Evolutionary conservation across 1,139 yeast genomes (phyloP).

Genomic region (Suhomyces yuchorum): DNA sequence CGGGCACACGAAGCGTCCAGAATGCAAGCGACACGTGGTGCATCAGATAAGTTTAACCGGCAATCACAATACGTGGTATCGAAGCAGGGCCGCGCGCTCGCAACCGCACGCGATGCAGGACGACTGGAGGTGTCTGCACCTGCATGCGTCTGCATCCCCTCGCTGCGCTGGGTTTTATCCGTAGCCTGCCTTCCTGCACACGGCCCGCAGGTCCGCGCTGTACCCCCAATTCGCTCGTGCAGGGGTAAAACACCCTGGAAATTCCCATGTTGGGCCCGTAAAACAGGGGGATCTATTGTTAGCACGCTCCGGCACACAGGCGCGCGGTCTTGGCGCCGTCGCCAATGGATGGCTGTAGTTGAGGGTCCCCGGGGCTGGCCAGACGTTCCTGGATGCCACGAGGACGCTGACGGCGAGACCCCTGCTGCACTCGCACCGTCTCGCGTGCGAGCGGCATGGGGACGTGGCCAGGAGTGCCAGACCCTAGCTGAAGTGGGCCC

Average conservation of each 20-base stretch:
- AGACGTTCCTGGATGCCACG: not conserved
- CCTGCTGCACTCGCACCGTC: not conserved
- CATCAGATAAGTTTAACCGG: constrained; percentile 3
- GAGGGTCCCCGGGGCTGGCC: not conserved
- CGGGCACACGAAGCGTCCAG: not conserved
- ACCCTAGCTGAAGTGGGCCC: too few species aligned
- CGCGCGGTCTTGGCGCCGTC: not conserved
- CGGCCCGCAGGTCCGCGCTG: not conserved
- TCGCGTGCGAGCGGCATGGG: too few species aligned
- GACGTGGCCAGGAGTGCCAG: too few species aligned
- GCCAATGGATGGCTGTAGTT: not conserved
- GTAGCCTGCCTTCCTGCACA: not conserved
- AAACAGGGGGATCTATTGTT: not conserved
- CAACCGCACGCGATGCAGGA: not conserved
- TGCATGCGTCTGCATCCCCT: not conserved
- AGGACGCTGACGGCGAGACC: not conserved
- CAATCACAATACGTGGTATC: not conserved
- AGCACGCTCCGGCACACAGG: not conserved
- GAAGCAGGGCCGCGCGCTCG: not conserved
- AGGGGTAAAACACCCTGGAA: constrained; percentile 4
- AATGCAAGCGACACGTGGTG: constrained; percentile 1
- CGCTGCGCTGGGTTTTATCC: not conserved
- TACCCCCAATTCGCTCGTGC: not conserved
- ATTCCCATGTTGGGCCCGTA: not conserved
- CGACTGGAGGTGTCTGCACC: not conserved